Conservation (phyloP, 164 flowering plant genomes). For the Chimonanthus praecox region DNA sequence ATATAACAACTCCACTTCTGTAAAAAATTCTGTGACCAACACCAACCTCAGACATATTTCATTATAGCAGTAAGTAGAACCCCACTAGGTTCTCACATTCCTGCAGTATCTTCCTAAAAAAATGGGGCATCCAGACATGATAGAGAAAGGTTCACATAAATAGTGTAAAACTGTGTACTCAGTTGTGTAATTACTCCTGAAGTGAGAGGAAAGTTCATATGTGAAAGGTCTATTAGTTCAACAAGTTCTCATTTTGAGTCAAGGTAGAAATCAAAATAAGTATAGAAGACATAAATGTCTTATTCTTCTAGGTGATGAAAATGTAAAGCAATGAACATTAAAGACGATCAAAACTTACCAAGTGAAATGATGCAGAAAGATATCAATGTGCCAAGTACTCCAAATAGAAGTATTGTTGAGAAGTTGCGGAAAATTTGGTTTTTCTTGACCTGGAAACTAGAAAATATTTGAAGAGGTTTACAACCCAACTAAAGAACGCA, state of each 20-base stretch:
- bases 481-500: neutral
- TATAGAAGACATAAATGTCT: neutral
- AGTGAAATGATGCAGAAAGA: slow-evolving; percentile 56
- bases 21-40: no score
- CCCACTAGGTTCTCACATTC: no score
- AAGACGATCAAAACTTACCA: slow-evolving; percentile 23
- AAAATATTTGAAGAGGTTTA: neutral
- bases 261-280: neutral
- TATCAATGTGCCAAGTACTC: slow-evolving; percentile 75
- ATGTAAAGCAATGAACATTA: neutral
- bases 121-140: no score
- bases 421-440: slow-evolving; percentile 93
- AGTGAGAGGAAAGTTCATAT: neutral
- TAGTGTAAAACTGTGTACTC: no score
- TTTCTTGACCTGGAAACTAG: slow-evolving; percentile 94
- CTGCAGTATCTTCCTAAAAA: no score
- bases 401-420: slow-evolving; percentile 72
- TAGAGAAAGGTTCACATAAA: no score
- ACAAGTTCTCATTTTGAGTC: no score
- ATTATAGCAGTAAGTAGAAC: no score
- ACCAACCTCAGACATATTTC: no score
- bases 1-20: no score
- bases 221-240: neutral
- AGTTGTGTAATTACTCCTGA: no score
- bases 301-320: neutral